phyloP scores from a whole-genome alignment of 2,329 filamentous ascomycete genomes.

The Macrophomina tecta region DNA sequence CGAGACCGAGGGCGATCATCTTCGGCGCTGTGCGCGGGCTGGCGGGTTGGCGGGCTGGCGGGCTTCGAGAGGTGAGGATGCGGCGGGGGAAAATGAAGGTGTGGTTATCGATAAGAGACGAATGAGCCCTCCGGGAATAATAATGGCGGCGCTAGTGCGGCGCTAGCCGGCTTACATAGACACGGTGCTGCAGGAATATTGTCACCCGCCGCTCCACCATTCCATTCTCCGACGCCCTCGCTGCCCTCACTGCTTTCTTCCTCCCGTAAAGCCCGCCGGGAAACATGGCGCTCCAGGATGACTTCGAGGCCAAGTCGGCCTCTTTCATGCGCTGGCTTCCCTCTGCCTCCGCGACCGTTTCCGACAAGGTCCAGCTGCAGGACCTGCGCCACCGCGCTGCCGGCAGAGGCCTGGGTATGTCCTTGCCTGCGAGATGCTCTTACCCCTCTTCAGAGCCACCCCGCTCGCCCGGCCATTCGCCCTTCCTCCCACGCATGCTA shows the following conservation, averaged over 20 bases:
- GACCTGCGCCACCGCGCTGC: conserved; percentile 63
- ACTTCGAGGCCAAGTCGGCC: conserved; percentile 52
- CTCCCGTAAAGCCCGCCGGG: background rate
- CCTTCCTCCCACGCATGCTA: background rate
- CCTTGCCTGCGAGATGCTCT: conserved; percentile 4
- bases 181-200: conserved; percentile 19
- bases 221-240: background rate
- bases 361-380: conserved; percentile 62
- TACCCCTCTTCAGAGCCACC: conserved; percentile 12
- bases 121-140: background rate
- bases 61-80: background rate
- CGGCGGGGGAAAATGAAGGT: no score
- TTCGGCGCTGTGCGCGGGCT: conserved; percentile 28
- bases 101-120: conserved; percentile 16
- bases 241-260: background rate
- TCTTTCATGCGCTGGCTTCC: conserved; percentile 65
- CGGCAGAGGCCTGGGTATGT: conserved; percentile 69
- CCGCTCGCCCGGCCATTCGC: background rate
- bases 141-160: conserved; percentile 13
- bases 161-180: conserved; percentile 16
- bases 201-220: conserved; percentile 15
- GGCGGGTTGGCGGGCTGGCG: conserved; percentile 30
- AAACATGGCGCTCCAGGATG: conserved; percentile 30
- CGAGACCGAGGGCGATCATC: conserved; percentile 75
- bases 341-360: conserved; percentile 60